These are phyloP conservation scores for Sisymbrium irio DNA, from an alignment of 345 rosid species.

Conservation along the genomic window DNA sequence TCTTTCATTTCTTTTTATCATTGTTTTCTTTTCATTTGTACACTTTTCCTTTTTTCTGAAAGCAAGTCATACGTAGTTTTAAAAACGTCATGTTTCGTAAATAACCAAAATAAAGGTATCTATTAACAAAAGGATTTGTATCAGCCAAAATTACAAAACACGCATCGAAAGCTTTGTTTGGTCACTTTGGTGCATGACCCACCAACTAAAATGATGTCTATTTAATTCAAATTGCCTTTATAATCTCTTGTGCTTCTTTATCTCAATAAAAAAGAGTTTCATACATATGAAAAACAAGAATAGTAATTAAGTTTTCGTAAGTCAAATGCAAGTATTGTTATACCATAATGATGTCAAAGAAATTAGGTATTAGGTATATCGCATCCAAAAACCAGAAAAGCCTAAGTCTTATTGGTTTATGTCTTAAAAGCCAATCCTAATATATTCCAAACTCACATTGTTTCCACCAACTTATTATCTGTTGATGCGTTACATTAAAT, in stretches of 20 bases:
- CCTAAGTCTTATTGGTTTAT: background rate
- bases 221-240: background rate
- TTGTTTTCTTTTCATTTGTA: conserved; percentile 8
- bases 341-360: conserved; percentile 5
- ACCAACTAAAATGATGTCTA: conserved; percentile 14
- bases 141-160: conserved; percentile 19
- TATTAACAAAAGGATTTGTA: background rate
- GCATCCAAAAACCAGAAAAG: conserved; percentile 6
- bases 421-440: background rate
- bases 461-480: background rate
- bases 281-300: background rate
- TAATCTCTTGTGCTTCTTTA: background rate
- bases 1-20: background rate
- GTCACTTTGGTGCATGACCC: conserved; percentile 26
- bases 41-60: conserved; percentile 14
- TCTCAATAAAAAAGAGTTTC: background rate
- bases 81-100: background rate
- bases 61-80: conserved; percentile 10
- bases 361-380: conserved; percentile 28
- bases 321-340: conserved; percentile 17
- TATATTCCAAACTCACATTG: background rate
- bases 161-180: conserved; percentile 23
- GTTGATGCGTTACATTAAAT: conserved; percentile 22
- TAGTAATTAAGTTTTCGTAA: background rate
- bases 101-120: background rate